Evolutionary conservation across 2,329 filamentous ascomycete species (phyloP).

Genomic region (Lasiodiplodia citricola): DNA sequence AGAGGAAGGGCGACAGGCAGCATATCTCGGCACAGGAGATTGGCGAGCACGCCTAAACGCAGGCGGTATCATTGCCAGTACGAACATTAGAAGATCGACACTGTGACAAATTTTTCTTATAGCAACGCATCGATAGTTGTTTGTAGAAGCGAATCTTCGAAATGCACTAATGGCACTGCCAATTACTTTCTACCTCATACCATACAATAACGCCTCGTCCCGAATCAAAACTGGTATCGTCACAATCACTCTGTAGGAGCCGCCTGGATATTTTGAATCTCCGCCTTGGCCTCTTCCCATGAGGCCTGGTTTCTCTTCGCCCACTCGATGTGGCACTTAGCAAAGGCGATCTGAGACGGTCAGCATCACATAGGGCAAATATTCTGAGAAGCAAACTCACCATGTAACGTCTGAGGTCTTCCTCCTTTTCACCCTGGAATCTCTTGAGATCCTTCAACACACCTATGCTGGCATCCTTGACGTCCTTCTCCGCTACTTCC

Average conservation of each 20-base stretch:
- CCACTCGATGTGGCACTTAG: constrained; percentile 92
- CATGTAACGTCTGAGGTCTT: constrained; percentile 93
- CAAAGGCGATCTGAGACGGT: constrained; percentile 76
- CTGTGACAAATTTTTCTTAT: not conserved
- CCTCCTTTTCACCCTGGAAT: constrained; percentile 95
- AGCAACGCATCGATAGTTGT: not conserved
- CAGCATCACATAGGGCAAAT: constrained; percentile 3
- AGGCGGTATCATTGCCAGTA: not conserved
- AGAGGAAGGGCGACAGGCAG: not conserved
- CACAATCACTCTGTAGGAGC: constrained; percentile 15
- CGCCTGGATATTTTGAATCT: constrained; percentile 83
- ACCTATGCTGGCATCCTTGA: constrained; percentile 87
- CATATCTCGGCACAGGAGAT: not conserved
- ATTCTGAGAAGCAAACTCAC: constrained; percentile 59
- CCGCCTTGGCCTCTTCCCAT: constrained; percentile 87
- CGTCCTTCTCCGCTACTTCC: constrained; percentile 85
- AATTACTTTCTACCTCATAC: constrained; percentile 16
- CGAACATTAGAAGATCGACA: not conserved
- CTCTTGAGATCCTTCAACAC: constrained; percentile 88
- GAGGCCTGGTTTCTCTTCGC: constrained; percentile 88
- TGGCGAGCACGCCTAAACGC: not conserved
- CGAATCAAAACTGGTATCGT: constrained; percentile 20
- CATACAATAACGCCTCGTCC: not conserved
- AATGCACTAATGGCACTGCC: constrained; percentile 5
- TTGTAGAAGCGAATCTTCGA: not conserved